phyloP scores from a whole-genome alignment of 1,284 basidiomycete genomes.

The Tilletia horrida region DNA sequence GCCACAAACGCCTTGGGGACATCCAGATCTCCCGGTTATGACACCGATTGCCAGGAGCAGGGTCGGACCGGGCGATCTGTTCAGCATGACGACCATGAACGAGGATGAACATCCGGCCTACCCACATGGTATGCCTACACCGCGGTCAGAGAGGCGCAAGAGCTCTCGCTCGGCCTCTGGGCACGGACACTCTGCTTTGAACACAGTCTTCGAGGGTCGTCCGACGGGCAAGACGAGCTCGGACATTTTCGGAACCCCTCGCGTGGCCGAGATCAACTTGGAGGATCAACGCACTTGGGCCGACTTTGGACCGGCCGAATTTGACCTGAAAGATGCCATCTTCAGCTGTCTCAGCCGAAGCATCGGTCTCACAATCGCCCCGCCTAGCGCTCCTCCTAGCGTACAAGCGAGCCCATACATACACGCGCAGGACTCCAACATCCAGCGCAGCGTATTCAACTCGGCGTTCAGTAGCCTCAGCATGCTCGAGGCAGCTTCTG shows the following conservation, averaged over 20 bases:
- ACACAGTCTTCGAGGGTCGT: constrained; percentile 10
- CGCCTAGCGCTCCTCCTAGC: constrained; percentile 33
- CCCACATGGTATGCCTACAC: constrained; percentile 20
- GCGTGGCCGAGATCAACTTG: background rate
- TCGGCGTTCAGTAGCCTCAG: constrained; percentile 84
- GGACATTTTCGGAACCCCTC: constrained; percentile 7
- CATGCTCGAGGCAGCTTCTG: constrained; percentile 57
- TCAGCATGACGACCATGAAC: constrained; percentile 57
- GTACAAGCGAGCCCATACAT: constrained; percentile 51
- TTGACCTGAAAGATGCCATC: constrained; percentile 87
- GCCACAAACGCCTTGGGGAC: constrained; percentile 40
- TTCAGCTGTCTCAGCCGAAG: constrained; percentile 97
- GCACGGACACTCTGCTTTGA: background rate
- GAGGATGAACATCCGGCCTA: constrained; percentile 27
- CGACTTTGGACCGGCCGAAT: constrained; percentile 61
- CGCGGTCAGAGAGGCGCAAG: constrained; percentile 15
- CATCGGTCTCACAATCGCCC: constrained; percentile 69
- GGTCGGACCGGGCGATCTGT: constrained; percentile 59
- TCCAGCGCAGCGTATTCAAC: constrained; percentile 59
- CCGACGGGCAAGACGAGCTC: constrained; percentile 15
- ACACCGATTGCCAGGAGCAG: constrained; percentile 41
- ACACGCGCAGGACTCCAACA: constrained; percentile 30
- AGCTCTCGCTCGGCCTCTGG: background rate
- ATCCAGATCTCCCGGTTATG: constrained; percentile 45
- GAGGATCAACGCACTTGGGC: constrained; percentile 18